These are phyloP conservation scores for Zymoseptoria pseudotritici DNA, from an alignment of 2,329 filamentous ascomycete species.

Conservation along the genomic window DNA sequence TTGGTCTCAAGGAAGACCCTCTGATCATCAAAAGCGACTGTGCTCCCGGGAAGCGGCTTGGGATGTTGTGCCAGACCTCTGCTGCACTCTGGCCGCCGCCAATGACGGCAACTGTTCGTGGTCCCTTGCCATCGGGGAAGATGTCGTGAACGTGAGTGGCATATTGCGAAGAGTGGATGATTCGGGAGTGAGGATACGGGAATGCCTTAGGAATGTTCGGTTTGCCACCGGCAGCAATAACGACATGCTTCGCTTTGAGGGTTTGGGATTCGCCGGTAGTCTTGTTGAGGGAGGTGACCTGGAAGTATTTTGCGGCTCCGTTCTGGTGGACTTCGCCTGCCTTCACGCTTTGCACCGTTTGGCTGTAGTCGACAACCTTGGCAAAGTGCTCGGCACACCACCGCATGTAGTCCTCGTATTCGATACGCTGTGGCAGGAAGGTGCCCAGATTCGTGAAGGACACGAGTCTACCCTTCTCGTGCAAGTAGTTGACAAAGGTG, in stretches of 20 bases:
- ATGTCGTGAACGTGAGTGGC: slow-evolving; percentile 56
- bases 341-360: slow-evolving; percentile 66
- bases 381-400: slow-evolving; percentile 83
- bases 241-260: slow-evolving; percentile 59
- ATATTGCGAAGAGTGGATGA: slow-evolving; percentile 88
- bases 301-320: slow-evolving; percentile 56
- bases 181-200: slow-evolving; percentile 60
- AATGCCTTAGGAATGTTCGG: slow-evolving; percentile 64
- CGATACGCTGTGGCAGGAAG: slow-evolving; percentile 74
- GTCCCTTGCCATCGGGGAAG: slow-evolving; percentile 47
- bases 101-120: slow-evolving; percentile 72
- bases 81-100: slow-evolving; percentile 89
- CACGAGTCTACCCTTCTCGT: slow-evolving; percentile 70
- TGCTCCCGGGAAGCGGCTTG: slow-evolving; percentile 72
- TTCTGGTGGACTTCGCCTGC: slow-evolving; percentile 45
- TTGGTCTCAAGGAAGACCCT: slow-evolving; percentile 74
- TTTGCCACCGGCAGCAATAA: slow-evolving; percentile 60
- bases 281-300: slow-evolving; percentile 57
- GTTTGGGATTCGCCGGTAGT: slow-evolving; percentile 49
- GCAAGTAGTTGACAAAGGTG: slow-evolving; percentile 92
- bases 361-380: slow-evolving; percentile 64
- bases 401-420: slow-evolving; percentile 92
- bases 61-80: slow-evolving; percentile 89
- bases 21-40: slow-evolving; percentile 73
- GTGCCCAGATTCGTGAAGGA: slow-evolving; percentile 87